These are phyloP conservation scores for Neonectria magnoliae DNA, from an alignment of 2,329 filamentous ascomycete species.

Conservation along the genomic window DNA sequence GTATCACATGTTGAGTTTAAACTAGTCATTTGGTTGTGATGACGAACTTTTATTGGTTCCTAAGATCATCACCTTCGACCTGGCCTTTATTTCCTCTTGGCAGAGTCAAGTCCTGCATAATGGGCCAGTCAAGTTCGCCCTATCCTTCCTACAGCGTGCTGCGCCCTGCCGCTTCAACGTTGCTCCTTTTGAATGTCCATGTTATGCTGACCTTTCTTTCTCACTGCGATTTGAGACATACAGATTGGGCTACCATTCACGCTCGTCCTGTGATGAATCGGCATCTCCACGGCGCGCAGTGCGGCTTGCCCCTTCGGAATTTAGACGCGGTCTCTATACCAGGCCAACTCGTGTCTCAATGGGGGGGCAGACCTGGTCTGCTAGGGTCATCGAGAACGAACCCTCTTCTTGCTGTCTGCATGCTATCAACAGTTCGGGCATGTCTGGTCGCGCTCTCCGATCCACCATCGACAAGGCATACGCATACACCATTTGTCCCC, in stretches of 20 bases:
- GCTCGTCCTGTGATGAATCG: conserved; percentile 12
- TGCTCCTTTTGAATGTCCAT: background rate
- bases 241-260: background rate
- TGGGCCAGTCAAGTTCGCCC: background rate
- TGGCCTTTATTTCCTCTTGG: background rate
- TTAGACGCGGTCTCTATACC: background rate
- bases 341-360: background rate
- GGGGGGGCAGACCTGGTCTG: conserved; percentile 4
- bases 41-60: background rate
- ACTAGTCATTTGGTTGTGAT: background rate
- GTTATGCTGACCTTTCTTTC: background rate
- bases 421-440: background rate
- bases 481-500: background rate
- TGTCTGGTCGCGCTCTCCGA: conserved; percentile 1
- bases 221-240: background rate
- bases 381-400: conserved; percentile 4
- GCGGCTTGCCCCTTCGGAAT: background rate
- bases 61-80: background rate
- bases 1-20: background rate
- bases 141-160: background rate
- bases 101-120: background rate
- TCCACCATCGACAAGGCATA: background rate
- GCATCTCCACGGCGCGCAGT: background rate
- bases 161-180: background rate
- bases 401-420: background rate